phyloP scores from a whole-genome alignment of 1,284 basidiomycete species.

The Coriolopsis trogii region DNA sequence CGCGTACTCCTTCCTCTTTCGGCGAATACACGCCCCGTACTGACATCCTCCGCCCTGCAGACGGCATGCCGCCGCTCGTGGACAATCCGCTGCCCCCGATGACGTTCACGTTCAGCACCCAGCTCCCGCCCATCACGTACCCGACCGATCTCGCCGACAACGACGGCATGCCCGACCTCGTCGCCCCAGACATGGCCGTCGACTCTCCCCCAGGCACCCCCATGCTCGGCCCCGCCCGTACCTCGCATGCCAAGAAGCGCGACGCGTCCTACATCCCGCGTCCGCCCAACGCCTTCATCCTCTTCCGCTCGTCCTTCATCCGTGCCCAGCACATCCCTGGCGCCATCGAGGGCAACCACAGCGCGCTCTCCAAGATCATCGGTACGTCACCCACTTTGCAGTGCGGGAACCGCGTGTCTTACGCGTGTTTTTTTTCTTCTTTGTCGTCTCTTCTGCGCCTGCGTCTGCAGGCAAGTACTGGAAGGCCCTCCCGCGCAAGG shows the following conservation, averaged over 20 bases:
- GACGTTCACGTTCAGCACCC: slow-evolving; percentile 51
- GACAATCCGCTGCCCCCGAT: slow-evolving; percentile 50
- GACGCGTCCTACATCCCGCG: slow-evolving; percentile 79
- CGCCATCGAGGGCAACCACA: slow-evolving; percentile 79
- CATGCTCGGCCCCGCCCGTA: slow-evolving; percentile 31
- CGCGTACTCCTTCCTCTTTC: slow-evolving; percentile 28
- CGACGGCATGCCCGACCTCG: slow-evolving; percentile 37
- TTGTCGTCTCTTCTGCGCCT: too few relatives aligned
- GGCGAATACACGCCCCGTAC: slow-evolving; percentile 25
- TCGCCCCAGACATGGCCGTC: slow-evolving; percentile 23
- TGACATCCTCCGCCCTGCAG: slow-evolving; percentile 26
- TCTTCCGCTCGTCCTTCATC: slow-evolving; percentile 91
- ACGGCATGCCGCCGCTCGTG: slow-evolving; percentile 53
- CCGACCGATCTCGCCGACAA: slow-evolving; percentile 39
- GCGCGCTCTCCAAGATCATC: slow-evolving; percentile 59
- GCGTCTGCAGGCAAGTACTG: slow-evolving; percentile 66
- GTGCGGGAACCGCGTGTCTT: slow-evolving; percentile 19
- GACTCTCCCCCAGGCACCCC: slow-evolving; percentile 27
- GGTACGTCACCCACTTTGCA: slow-evolving; percentile 30
- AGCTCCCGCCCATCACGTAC: slow-evolving; percentile 47
- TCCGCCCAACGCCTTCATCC: slow-evolving; percentile 93
- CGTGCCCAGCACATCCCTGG: slow-evolving; percentile 75
- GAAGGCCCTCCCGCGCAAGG: slow-evolving; percentile 60
- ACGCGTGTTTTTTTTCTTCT: slow-evolving; percentile 8
- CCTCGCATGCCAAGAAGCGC: slow-evolving; percentile 48